Evolutionary conservation across 2,329 filamentous ascomycete species (phyloP).

Genomic region (Pyricularia sp.): DNA sequence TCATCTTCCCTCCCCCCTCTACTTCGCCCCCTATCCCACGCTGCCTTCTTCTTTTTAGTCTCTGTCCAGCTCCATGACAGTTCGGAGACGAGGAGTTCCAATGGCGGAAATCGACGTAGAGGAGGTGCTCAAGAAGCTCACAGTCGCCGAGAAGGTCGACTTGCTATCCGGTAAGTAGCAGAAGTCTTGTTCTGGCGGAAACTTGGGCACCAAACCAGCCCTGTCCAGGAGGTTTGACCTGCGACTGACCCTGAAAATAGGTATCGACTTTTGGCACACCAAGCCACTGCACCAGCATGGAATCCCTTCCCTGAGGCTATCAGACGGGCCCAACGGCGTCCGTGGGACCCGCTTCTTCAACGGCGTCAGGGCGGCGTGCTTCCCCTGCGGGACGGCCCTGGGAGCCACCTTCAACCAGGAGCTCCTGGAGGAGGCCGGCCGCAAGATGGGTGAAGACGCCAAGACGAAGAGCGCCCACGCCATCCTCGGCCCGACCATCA

Average conservation of each 20-base stretch:
- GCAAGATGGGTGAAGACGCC: constrained; percentile 42
- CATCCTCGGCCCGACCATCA: constrained; percentile 53
- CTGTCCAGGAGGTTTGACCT: background rate
- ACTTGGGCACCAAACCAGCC: background rate
- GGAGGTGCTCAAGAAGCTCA: constrained; percentile 43
- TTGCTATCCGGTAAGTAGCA: constrained; percentile 35
- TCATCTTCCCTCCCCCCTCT: too few species aligned
- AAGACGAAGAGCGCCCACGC: constrained; percentile 47
- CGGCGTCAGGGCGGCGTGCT: constrained; percentile 48
- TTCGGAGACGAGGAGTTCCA: background rate
- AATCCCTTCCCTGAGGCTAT: constrained; percentile 54
- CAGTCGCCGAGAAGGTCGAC: constrained; percentile 41
- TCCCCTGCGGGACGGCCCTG: constrained; percentile 49
- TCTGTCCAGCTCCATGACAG: background rate
- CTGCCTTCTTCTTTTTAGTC: background rate
- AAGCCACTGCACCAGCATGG: constrained; percentile 48
- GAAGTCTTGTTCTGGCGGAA: background rate
- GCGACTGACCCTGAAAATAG: constrained; percentile 20
- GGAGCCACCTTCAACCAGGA: constrained; percentile 48
- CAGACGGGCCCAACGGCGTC: constrained; percentile 62
- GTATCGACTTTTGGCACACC: constrained; percentile 63
- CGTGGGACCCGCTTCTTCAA: constrained; percentile 61
- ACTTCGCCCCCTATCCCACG: background rate
- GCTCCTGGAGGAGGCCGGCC: constrained; percentile 40
- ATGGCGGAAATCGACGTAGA: constrained; percentile 47